Percentiles rank a stretch among this genome's conserved stretches.
Evolutionary conservation across 1,284 basidiomycete genomes (phyloP).

Genomic region (Tilletia setariae): DNA sequence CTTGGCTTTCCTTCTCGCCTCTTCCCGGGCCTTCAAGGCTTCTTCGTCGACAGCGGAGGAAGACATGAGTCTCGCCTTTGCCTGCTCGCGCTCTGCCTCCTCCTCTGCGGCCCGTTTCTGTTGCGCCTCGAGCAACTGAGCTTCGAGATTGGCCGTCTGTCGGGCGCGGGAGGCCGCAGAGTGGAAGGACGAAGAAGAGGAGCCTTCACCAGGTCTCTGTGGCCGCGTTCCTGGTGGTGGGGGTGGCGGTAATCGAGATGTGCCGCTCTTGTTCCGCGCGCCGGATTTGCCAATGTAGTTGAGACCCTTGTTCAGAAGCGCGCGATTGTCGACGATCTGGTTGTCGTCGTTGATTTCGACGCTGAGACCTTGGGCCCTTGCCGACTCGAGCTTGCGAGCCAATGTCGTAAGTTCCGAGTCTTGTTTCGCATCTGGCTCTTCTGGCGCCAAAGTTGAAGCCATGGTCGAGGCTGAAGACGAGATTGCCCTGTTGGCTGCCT

Average conservation of each 20-base stretch:
- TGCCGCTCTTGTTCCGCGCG: not conserved
- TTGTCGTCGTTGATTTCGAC: constrained; percentile 97
- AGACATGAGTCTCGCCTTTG: constrained; percentile 5
- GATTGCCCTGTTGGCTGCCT: constrained; percentile 18
- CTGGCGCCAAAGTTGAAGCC: not conserved
- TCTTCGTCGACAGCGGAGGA: not conserved
- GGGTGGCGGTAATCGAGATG: not conserved
- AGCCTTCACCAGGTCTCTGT: not conserved
- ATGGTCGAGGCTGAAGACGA: not conserved
- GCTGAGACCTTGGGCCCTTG: constrained; percentile 72
- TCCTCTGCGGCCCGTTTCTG: constrained; percentile 14
- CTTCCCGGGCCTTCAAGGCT: not conserved
- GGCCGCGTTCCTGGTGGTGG: not conserved
- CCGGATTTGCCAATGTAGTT: constrained; percentile 64
- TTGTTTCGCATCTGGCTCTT: constrained; percentile 65
- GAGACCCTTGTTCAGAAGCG: constrained; percentile 82
- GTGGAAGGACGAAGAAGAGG: not conserved
- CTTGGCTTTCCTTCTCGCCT: not conserved
- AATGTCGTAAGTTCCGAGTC: constrained; percentile 60
- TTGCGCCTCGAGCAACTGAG: constrained; percentile 10
- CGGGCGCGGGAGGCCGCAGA: constrained; percentile 15
- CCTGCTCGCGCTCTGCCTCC: not conserved
- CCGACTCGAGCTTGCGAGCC: constrained; percentile 57
- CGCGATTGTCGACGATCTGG: constrained; percentile 92
- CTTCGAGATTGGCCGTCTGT: constrained; percentile 10